Evolutionary conservation across 345 rosid species (phyloP).

Genomic region (Linum usitatissimum): DNA sequence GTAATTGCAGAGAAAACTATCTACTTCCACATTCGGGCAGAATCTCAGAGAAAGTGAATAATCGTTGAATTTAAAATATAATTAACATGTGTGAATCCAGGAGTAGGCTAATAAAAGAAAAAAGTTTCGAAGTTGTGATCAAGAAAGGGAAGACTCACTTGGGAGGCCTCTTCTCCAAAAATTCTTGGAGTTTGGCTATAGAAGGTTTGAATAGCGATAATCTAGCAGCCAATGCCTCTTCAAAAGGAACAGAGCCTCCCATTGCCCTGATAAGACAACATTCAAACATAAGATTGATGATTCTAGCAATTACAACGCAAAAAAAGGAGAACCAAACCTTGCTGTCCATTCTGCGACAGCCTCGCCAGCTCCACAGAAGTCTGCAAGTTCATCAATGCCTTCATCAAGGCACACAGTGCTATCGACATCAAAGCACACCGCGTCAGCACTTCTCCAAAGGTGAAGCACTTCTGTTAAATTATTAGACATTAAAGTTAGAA

Average conservation of each 20-base stretch:
- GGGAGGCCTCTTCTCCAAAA: conserved; percentile 64
- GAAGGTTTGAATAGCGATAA: conserved; percentile 81
- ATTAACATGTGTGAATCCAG: no score
- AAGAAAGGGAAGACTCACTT: conserved; percentile 33
- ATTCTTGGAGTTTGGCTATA: conserved; percentile 59
- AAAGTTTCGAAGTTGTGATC: background rate
- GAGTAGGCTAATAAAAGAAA: background rate
- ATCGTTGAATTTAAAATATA: no score
- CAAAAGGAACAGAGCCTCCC: conserved; percentile 94
- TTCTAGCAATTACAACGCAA: background rate
- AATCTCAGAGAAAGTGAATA: no score
- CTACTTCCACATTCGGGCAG: no score
- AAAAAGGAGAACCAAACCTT: conserved; percentile 37
- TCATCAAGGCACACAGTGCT: conserved; percentile 94
- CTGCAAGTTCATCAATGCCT: conserved; percentile 97
- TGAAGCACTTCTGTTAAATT: conserved; percentile 48
- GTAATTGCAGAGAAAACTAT: background rate
- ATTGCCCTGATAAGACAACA: conserved; percentile 58
- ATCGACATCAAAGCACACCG: conserved; percentile 96
- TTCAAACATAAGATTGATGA: background rate
- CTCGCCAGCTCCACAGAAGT: conserved; percentile 93
- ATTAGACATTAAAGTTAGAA: conserved; percentile 13
- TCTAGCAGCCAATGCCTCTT: conserved; percentile 89
- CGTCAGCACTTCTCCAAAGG: conserved; percentile 66
- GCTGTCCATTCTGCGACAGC: conserved; percentile 98